These are phyloP conservation scores for Hsuehochloa calcarea DNA, from an alignment of 176 grass and related monocot species.

Conservation along the genomic window DNA sequence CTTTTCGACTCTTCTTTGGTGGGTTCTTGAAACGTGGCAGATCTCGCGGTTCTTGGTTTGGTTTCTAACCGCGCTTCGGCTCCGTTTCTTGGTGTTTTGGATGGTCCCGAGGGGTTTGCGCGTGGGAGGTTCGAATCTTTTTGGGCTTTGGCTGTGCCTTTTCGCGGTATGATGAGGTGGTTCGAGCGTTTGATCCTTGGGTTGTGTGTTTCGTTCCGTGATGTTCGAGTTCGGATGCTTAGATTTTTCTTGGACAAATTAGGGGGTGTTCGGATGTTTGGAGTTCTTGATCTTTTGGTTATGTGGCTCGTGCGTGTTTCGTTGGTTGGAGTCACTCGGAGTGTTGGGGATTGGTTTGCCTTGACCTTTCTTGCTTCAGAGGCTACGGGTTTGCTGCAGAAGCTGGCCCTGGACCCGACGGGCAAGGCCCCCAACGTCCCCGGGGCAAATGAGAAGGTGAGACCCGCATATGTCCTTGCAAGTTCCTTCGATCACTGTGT, in stretches of 20 bases:
- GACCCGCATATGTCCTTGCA: not conserved
- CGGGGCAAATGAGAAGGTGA: conserved; percentile 28
- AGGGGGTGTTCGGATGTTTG: not conserved
- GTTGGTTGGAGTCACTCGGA: not conserved
- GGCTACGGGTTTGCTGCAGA: conserved; percentile 41
- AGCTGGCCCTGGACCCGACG: conserved; percentile 31
- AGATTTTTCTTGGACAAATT: not conserved
- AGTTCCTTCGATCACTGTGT: not conserved
- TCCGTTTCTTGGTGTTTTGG: not conserved
- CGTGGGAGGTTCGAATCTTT: not conserved
- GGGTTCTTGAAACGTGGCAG: not conserved
- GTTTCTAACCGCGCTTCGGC: too few relatives aligned
- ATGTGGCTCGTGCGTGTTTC: not conserved
- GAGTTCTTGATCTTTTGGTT: not conserved
- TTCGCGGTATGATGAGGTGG: too few relatives aligned
- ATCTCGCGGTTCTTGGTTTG: not conserved
- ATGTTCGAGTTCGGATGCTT: not conserved
- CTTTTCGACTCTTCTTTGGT: not conserved
- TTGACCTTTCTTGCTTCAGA: conserved; percentile 27
- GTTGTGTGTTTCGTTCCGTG: not conserved
- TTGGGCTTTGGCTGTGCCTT: not conserved
- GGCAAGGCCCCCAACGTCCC: conserved; percentile 8
- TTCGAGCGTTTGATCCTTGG: not conserved
- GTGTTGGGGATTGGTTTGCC: not conserved
- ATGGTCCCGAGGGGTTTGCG: not conserved